A percentile compares a stretch with the other conserved stretches of the same genome.
Conservation (phyloP, 2,329 filamentous ascomycete genomes). For the Diaporthe amygdali region DNA sequence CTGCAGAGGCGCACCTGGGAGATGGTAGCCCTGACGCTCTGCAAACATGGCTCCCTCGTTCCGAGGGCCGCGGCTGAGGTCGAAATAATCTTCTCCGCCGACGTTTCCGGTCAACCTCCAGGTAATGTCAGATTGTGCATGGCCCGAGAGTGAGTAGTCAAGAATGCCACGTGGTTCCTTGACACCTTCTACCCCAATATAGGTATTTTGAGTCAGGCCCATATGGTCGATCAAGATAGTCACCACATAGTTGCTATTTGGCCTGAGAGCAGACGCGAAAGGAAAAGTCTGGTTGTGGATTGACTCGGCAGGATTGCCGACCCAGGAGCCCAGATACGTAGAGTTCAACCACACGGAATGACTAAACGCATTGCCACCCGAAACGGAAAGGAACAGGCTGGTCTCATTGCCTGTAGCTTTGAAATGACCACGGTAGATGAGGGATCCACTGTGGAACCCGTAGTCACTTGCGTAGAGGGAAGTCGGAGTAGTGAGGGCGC, state of each 20-base stretch:
- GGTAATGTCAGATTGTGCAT: conserved; percentile 49
- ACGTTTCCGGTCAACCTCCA: conserved; percentile 70
- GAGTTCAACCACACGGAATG: conserved; percentile 66
- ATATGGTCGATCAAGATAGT: conserved; percentile 74
- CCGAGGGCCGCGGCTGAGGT: conserved; percentile 58
- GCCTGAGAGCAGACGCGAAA: conserved; percentile 53
- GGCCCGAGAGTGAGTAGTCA: conserved; percentile 56
- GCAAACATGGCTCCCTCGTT: conserved; percentile 64
- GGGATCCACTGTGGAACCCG: conserved; percentile 68
- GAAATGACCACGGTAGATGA: conserved; percentile 72
- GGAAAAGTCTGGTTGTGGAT: conserved; percentile 60
- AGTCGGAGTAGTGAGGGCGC: conserved; percentile 60
- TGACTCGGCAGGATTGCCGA: conserved; percentile 52
- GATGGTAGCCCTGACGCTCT: conserved; percentile 61
- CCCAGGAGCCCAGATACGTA: conserved; percentile 64
- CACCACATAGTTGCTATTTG: conserved; percentile 60
- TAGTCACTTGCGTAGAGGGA: conserved; percentile 72
- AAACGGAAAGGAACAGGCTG: conserved; percentile 58
- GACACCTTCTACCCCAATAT: conserved; percentile 58
- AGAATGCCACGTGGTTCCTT: conserved; percentile 64
- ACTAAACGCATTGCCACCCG: conserved; percentile 69
- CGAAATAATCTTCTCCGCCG: conserved; percentile 61
- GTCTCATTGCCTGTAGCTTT: conserved; percentile 60
- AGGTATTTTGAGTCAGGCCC: conserved; percentile 65
- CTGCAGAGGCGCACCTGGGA: conserved; percentile 50